Conservation (phyloP, 2,329 filamentous ascomycete genomes). For the Aspergillus eucalypticola region DNA sequence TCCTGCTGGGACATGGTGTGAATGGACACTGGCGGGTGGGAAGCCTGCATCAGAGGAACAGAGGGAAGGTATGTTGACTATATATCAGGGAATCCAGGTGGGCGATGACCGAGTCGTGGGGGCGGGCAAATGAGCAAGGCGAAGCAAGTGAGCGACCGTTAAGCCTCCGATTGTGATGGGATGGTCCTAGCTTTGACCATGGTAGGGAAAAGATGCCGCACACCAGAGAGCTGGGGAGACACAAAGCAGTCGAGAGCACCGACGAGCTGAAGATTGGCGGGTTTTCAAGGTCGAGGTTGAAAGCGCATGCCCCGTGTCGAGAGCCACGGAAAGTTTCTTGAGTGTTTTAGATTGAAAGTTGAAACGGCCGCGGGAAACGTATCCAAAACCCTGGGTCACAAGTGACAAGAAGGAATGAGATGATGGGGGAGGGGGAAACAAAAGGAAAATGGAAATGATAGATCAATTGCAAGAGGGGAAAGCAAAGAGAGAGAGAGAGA, state of each 20-base stretch:
- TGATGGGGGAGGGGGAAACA: slow-evolving; percentile 1
- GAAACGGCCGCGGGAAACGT: slow-evolving; percentile 10
- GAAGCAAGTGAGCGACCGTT: slow-evolving; percentile 14
- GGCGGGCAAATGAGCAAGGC: neutral
- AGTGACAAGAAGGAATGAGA: neutral
- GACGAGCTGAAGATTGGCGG: neutral
- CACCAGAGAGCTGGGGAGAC: neutral
- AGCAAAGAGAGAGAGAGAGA: slow-evolving; percentile 8
- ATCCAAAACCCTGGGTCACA: neutral
- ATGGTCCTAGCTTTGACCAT: slow-evolving; percentile 18
- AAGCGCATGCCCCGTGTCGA: slow-evolving; percentile 10
- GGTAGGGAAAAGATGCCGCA: slow-evolving; percentile 10
- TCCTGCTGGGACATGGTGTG: slow-evolving; percentile 21
- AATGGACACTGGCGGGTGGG: slow-evolving; percentile 16
- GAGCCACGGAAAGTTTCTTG: slow-evolving; percentile 10
- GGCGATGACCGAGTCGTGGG: neutral
- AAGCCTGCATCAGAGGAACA: slow-evolving; percentile 11
- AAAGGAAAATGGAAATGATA: slow-evolving; percentile 7
- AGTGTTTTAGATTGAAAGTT: slow-evolving; percentile 15
- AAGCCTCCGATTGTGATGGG: slow-evolving; percentile 18
- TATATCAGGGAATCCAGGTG: slow-evolving; percentile 6
- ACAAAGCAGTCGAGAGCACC: neutral
- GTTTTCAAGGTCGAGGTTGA: neutral
- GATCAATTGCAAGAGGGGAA: slow-evolving; percentile 3
- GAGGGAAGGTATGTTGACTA: slow-evolving; percentile 2